Percentiles rank a stretch among this genome's conserved stretches.
Conservation (phyloP, 2,329 filamentous ascomycete species). For the Xylariaceae sp. region DNA sequence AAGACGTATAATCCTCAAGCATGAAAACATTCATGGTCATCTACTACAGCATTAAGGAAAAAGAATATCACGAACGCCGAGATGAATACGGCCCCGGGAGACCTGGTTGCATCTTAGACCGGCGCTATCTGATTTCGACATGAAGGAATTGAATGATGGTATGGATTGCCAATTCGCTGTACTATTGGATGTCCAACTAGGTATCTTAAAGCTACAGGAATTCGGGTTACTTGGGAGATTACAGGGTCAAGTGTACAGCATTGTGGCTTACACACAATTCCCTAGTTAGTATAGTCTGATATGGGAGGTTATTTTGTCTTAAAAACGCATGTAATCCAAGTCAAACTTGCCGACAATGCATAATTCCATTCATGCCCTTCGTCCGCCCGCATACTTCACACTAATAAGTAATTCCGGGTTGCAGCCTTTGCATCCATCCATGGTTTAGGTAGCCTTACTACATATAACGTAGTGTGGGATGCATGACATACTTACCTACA, state of each 20-base stretch:
- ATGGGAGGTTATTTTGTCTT: too few relatives aligned
- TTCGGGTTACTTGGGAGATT: conserved; percentile 3
- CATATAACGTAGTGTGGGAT: too few relatives aligned
- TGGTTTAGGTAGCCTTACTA: too few relatives aligned
- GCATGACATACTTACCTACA: too few relatives aligned
- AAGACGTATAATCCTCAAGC: conserved; percentile 27
- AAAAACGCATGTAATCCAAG: too few relatives aligned
- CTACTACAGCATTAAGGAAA: neutral
- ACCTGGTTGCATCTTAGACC: conserved; percentile 9
- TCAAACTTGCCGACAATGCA: too few relatives aligned
- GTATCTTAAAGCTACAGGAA: conserved; percentile 6
- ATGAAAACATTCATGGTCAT: conserved; percentile 2
- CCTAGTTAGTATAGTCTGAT: too few relatives aligned
- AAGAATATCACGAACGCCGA: neutral
- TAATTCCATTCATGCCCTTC: too few relatives aligned
- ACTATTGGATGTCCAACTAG: conserved; percentile 6
- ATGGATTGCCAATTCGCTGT: conserved; percentile 10
- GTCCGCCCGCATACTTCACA: too few relatives aligned
- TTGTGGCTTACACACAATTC: conserved; percentile 1
- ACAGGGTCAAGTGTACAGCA: conserved; percentile 12
- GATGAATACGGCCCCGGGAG: neutral
- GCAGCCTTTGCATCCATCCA: too few relatives aligned
- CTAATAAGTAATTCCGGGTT: too few relatives aligned
- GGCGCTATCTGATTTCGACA: conserved; percentile 6
- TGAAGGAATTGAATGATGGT: conserved; percentile 9